A percentile compares a stretch with the other conserved stretches of the same genome.
Evolutionary conservation across 805 yeast genomes (phyloP).

Genomic region (Kodamaea nitidulidarum): DNA sequence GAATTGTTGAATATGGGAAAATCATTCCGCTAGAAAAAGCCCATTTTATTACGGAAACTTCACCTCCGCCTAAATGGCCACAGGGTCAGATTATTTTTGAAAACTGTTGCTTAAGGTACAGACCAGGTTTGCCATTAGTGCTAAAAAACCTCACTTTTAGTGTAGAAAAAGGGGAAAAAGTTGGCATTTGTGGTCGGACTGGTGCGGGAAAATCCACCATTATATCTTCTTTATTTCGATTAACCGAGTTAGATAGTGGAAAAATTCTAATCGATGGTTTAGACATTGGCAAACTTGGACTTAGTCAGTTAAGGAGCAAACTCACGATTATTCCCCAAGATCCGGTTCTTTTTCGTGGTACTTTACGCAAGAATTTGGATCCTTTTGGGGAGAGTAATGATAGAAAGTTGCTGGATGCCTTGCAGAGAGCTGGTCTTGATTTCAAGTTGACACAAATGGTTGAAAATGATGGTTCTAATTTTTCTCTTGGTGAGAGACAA

Average conservation of each 20-base stretch:
- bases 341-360: constrained; percentile 60
- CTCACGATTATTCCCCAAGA: constrained; percentile 70
- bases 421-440: constrained; percentile 53
- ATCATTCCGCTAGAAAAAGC: constrained; percentile 66
- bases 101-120: constrained; percentile 49
- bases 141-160: constrained; percentile 42
- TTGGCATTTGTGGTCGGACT: constrained; percentile 87
- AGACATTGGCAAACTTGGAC: constrained; percentile 51
- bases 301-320: constrained; percentile 51
- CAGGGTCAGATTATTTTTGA: constrained; percentile 45
- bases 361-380: constrained; percentile 57
- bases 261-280: constrained; percentile 52
- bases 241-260: constrained; percentile 50
- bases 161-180: constrained; percentile 57
- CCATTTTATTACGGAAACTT: constrained; percentile 41
- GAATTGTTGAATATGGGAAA: constrained; percentile 60
- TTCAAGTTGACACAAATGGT: constrained; percentile 45
- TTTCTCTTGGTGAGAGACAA: constrained; percentile 76
- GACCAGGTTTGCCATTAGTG: constrained; percentile 59
- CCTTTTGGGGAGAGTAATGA: constrained; percentile 54
- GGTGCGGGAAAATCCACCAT: constrained; percentile 81
- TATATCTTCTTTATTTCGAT: constrained; percentile 59
- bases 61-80: constrained; percentile 51
- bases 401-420: constrained; percentile 52
- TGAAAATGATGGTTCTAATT: constrained; percentile 67